Base-by-base conservation (phyloP, 75 land plant species). In the Isoetes taiwanensis region DNA sequence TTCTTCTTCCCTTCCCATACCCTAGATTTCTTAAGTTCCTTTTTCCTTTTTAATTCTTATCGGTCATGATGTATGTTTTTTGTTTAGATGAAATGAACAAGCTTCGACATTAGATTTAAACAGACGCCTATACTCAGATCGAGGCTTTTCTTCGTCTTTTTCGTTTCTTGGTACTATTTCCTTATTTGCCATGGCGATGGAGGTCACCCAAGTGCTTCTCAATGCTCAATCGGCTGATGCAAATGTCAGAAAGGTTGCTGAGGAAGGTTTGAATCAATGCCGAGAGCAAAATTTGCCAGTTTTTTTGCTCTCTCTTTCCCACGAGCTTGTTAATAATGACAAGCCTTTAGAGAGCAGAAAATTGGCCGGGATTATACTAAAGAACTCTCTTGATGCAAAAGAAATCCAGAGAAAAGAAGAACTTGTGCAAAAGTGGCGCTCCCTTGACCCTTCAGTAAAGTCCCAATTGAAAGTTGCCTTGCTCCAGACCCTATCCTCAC, bases 281-380 rank as follows among this genome's bases (percentile, higher is more conserved):
- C 88, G 80, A 69, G 94, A 87, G 37, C 88, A 87, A 41, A 84
- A 87, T 54, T 66, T 78, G 32, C 76, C 89, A 0, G 53, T 66
- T 64, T 87, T 80, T 52, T 52, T 84, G 34, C 37, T 84, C 21
- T 80, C 89, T 3, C 76, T 87, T 16, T 70, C 78, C 2, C 67
- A 43, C 26, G 94, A 87, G 61, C 63, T 87, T 1, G 76, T 71
- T 25, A 80, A 67, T 30, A 77, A 84, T 32, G 89, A 84, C 0
- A 87, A 83, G 64, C 94, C 90, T 28, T 76, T 72, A 8, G 95
- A 88, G 23, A 88, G 95, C 38, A 80, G 90, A n/a, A 80, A 68
- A 48, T 57, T 88, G 8, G 90, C 90, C 20, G 95, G 95, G 0
- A 48, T 88, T 57, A 70, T 88, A 23, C 70, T 88, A 4, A 84